Conservation (phyloP, 306 rosid species). For the Lablab purpureus region DNA sequence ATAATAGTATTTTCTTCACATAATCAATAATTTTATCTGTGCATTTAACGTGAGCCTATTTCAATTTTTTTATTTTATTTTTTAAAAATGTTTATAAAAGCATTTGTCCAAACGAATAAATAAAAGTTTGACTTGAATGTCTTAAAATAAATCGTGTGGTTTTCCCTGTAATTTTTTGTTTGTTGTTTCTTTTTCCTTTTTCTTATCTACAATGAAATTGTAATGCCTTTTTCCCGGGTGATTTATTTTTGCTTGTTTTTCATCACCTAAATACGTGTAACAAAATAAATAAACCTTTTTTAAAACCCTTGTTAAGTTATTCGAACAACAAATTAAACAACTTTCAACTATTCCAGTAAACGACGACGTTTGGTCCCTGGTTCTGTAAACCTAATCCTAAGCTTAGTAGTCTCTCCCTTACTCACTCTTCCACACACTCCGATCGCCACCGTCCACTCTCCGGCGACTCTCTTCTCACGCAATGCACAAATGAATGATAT, state of each 20-base stretch:
- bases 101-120: no score
- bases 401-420: not conserved
- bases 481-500: conserved; percentile 19
- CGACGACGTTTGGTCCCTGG: not conserved
- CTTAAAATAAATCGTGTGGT: no score
- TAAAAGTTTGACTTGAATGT: no score
- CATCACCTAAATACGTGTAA: not conserved
- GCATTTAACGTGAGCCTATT: no score
- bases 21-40: no score
- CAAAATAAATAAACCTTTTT: not conserved
- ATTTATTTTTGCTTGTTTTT: no score
- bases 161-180: no score
- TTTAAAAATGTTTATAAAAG: no score
- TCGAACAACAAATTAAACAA: not conserved
- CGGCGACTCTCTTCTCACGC: not conserved
- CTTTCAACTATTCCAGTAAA: not conserved
- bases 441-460: conserved; percentile 29
- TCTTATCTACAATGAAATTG: not conserved
- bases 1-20: no score
- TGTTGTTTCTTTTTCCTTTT: no score
- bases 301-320: not conserved
- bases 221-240: not conserved
- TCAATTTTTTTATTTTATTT: no score
- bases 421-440: conserved; percentile 9
- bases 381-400: conserved; percentile 27